Conservation (phyloP, 306 rosid genomes). For the Castanea crenata region DNA sequence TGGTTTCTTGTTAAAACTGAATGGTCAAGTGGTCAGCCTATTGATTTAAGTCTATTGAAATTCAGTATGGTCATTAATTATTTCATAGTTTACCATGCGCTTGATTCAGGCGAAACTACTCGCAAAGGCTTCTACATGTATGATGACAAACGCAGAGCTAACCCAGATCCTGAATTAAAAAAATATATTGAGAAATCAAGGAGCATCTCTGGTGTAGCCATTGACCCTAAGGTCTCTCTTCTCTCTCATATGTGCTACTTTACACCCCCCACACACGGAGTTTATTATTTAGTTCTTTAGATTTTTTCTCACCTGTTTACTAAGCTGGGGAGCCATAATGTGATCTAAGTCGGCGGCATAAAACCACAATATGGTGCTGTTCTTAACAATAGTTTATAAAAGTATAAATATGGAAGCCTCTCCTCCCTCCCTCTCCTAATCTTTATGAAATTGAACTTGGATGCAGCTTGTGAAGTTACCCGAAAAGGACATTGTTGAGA, state of each 20-base stretch:
- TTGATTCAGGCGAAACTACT: slow-evolving; percentile 66
- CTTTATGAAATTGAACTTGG: slow-evolving; percentile 27
- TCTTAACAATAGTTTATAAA: neutral
- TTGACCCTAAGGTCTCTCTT: slow-evolving; percentile 72
- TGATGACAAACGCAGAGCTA: slow-evolving; percentile 69
- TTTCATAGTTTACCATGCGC: neutral
- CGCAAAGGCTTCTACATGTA: slow-evolving; percentile 84
- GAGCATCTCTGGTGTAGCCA: slow-evolving; percentile 58
- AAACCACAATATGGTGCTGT: neutral
- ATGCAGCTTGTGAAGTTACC: slow-evolving; percentile 65
- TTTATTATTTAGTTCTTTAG: neutral
- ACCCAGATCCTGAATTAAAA: slow-evolving; percentile 80
- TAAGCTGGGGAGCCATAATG: neutral
- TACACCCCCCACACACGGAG: neutral
- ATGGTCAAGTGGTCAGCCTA: neutral
- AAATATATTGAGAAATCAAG: slow-evolving; percentile 84
- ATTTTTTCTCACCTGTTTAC: neutral
- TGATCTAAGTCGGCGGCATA: neutral
- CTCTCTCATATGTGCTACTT: neutral
- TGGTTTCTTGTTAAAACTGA: neutral
- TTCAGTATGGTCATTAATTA: neutral
- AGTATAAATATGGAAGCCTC: neutral
- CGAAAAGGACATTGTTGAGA: slow-evolving; percentile 84
- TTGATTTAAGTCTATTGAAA: neutral
- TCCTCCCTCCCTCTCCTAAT: neutral